Evolutionary conservation across 768 basidiomycete genomes (phyloP).

Genomic region (Suillus americanus): DNA sequence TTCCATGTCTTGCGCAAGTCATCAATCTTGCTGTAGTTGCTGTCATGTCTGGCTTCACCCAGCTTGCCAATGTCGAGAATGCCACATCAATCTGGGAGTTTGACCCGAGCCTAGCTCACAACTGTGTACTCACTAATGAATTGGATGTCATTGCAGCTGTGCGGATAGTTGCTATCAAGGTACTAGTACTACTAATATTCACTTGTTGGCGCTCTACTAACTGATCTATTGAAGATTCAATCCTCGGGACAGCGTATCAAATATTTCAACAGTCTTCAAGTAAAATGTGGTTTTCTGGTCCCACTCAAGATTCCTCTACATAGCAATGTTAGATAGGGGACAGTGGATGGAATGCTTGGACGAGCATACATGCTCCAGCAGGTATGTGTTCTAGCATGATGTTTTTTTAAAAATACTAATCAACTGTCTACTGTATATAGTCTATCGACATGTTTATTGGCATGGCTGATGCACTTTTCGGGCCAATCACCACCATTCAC

Average conservation of each 20-base stretch:
- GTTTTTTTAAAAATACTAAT: background rate
- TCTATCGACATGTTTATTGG: too few species aligned
- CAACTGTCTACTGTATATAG: too few species aligned
- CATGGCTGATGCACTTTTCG: too few species aligned
- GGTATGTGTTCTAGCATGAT: conserved; percentile 10
- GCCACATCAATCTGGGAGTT: conserved; percentile 35
- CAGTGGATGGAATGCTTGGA: conserved; percentile 23
- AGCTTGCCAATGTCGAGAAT: conserved; percentile 28
- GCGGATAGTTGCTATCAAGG: conserved; percentile 30
- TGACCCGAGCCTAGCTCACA: conserved; percentile 23
- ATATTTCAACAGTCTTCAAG: conserved; percentile 22
- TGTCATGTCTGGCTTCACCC: conserved; percentile 31
- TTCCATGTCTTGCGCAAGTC: conserved; percentile 29
- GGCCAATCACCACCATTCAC: too few species aligned
- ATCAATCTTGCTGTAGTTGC: conserved; percentile 26
- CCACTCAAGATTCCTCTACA: conserved; percentile 25
- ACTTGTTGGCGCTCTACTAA: conserved; percentile 2
- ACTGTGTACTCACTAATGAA: conserved; percentile 24
- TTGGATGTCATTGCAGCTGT: conserved; percentile 33
- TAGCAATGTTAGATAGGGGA: conserved; percentile 24
- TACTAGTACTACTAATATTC: conserved; percentile 14
- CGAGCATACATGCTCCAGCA: conserved; percentile 15
- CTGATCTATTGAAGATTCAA: conserved; percentile 17
- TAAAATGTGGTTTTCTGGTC: conserved; percentile 10
- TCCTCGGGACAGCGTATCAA: conserved; percentile 23